phyloP scores from a whole-genome alignment of 2,329 filamentous ascomycete genomes.

The Trichoderma guizhouense region DNA sequence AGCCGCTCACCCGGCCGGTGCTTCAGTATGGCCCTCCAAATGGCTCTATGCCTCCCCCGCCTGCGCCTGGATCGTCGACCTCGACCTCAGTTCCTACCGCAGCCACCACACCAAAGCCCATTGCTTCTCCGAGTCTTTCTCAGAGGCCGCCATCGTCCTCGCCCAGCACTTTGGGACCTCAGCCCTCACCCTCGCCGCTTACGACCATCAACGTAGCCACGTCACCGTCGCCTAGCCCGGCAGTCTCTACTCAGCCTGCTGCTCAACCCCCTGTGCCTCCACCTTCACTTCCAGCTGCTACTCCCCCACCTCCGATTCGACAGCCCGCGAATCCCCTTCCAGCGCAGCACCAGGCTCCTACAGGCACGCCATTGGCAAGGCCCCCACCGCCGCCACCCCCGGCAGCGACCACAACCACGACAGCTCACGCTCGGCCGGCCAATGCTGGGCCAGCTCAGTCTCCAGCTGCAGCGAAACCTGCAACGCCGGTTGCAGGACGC shows the following conservation, averaged over 20 bases:
- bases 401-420: constrained; percentile 21
- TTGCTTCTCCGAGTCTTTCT: constrained; percentile 22
- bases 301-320: constrained; percentile 24
- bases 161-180: constrained; percentile 17
- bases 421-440: constrained; percentile 21
- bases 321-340: constrained; percentile 24
- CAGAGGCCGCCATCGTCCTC: constrained; percentile 25
- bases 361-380: constrained; percentile 17
- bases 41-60: constrained; percentile 56
- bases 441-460: constrained; percentile 19
- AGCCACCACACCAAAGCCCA: constrained; percentile 17
- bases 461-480: constrained; percentile 25
- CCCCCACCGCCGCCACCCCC: constrained; percentile 29
- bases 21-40: constrained; percentile 65
- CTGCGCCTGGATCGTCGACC: constrained; percentile 33
- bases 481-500: constrained; percentile 15
- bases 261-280: constrained; percentile 14
- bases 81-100: constrained; percentile 18
- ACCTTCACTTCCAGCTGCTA: constrained; percentile 23
- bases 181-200: constrained; percentile 10
- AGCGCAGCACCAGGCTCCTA: constrained; percentile 22
- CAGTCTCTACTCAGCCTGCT: neutral
- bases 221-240: constrained; percentile 5
- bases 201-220: constrained; percentile 5
- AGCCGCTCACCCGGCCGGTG: constrained; percentile 46